Base-by-base conservation (phyloP, 2,329 filamentous ascomycete species). In the Kalaharituber pfeilii region DNA sequence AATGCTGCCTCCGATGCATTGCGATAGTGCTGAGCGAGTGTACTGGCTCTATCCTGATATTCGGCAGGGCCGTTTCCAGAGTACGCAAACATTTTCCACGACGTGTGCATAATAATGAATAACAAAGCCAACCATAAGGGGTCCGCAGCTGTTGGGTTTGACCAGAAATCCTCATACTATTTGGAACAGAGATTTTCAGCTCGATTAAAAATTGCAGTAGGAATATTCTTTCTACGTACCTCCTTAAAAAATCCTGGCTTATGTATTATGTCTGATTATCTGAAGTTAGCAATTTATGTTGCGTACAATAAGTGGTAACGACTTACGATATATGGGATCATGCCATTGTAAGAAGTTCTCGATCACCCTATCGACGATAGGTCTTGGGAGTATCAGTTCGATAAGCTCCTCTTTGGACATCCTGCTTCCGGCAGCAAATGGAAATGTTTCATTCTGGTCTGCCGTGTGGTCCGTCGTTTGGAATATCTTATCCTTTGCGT, bases 401-500 rank as follows among this genome's bases (percentile, higher is more conserved):
- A 93, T 77, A 9, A 96, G 74, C 64, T 96, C 89, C 18, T 76
- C 71, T 62, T 85, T 83, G 39, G 80, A 80, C 11, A 82, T 80
- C 8, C 81, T 76, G 50, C 81, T 73, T 59, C 75, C 74, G 1
- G 81, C 80, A 59, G 42, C 42, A 47, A 94, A 82, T 8, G 96
- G 71, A 60, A 95, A 81, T 0, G 56, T 58, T 13, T 59, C 58
- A 26, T 52, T 53, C n/a, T 59, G n/a, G 9, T 78, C 52, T 27
- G 54, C 59, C 15, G 59, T 27, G 45, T 50, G 57, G 24, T 50
- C 54, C 65, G 93, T 86, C 56, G 89, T 75, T n/a, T n/a, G n/a
- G n/a, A n/a, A n/a, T n/a, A n/a, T n/a, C 60, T 95, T 87, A 65
- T 91, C 88, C 67, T 91, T 93, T 69, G 95, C 86, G 30, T 76